Base-by-base conservation (phyloP, 768 basidiomycete genomes). In the Phaffia australis region DNA sequence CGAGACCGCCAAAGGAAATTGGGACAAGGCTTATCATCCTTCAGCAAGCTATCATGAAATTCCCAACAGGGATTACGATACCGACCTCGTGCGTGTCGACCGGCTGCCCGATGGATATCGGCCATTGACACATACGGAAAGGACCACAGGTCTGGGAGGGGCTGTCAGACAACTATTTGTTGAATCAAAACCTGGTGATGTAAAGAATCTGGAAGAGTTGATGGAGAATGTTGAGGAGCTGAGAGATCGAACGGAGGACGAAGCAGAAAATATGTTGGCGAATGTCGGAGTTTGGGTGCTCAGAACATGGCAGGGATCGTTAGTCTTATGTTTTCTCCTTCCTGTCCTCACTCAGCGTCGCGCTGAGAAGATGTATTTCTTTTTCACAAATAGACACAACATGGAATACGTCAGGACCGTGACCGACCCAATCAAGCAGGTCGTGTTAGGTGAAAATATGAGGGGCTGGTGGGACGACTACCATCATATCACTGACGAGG, bases 351-450 rank as follows among this genome's bases (percentile, higher is more conserved):
- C 11, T 19, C 3, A 42, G 5, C 15, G 63, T 5, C 42, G 27
- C 16, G 29, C 25, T 56, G 58, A 3, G 47, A 21, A 51, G 21
- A 59, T 70, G 52, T 65, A 46, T n/a, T 54, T 5, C 35, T 5
- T 50, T 46, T 50, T 46, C 27, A 23, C 25, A 7, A 50, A 19
- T 62, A 81, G 80, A 46, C 72, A 76, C n/a, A 76, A 78, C 21
- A 78, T 79, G 79, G 80, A 81, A 25, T 78, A 69, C 68, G 75
- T 79, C 27, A 80, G 81, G 70, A 77, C 78, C 23, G 78, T 80
- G 46, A 77, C 78, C 15, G 71, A 72, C 47, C 78, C 79, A 8
- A 71, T 78, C 61, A 74, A 69, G 48, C 76, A 79, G 71, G 76
- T 78, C 64, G 76, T 73, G 8, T 77, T 75, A 7, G 75, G 74